Evolutionary conservation across 768 basidiomycete genomes (phyloP).

Genomic region (Rhizopogon salebrosus): DNA sequence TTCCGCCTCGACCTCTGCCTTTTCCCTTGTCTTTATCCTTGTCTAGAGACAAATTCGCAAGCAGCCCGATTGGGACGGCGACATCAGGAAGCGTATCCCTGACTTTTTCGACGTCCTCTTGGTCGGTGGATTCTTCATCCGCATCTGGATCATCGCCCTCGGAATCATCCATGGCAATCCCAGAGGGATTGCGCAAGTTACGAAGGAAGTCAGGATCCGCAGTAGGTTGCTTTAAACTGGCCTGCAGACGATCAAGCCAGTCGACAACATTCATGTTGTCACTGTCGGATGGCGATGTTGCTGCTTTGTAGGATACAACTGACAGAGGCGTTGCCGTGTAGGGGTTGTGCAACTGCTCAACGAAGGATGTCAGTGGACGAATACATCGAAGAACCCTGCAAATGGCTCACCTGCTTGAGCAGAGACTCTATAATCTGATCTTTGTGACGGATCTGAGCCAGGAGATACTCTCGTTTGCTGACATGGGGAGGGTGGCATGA

Average conservation of each 20-base stretch:
- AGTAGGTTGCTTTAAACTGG: conserved; percentile 44
- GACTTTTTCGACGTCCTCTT: conserved; percentile 40
- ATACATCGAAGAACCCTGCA: neutral
- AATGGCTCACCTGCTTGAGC: conserved; percentile 62
- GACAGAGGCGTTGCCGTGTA: conserved; percentile 75
- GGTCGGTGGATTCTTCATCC: conserved; percentile 28
- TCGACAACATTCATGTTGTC: conserved; percentile 64
- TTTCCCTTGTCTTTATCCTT: conserved; percentile 40
- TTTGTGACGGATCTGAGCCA: conserved; percentile 84
- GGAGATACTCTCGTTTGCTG: conserved; percentile 82
- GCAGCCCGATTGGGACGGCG: conserved; percentile 68
- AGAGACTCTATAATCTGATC: conserved; percentile 82
- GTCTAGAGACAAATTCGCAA: conserved; percentile 67
- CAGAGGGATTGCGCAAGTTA: conserved; percentile 29
- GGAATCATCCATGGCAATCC: conserved; percentile 30
- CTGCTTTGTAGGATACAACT: conserved; percentile 74
- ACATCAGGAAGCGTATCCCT: conserved; percentile 57
- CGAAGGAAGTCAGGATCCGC: conserved; percentile 23
- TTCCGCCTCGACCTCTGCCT: conserved; percentile 29
- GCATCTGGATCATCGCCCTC: conserved; percentile 32
- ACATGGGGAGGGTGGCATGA: conserved; percentile 23
- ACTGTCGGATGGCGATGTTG: conserved; percentile 70
- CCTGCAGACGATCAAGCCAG: conserved; percentile 70
- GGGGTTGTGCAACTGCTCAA: conserved; percentile 66
- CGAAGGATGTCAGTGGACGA: neutral